A percentile compares a stretch with the other conserved stretches of the same genome.
Conservation (phyloP, 2,329 filamentous ascomycete genomes). For the Penicillium sp. region DNA sequence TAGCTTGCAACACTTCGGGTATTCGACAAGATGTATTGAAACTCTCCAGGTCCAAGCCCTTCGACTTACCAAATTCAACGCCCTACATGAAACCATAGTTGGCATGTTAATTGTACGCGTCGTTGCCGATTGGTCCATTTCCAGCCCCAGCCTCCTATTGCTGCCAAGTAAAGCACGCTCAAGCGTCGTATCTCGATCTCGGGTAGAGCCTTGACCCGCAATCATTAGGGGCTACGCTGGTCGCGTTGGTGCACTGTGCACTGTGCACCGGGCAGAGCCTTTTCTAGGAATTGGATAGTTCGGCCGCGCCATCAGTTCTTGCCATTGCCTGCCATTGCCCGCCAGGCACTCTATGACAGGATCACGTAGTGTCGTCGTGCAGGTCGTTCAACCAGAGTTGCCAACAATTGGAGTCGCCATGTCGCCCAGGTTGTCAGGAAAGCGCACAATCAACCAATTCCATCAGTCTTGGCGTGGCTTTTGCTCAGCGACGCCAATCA, state of each 20-base stretch:
- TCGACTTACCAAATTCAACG: neutral
- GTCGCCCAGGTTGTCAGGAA: neutral
- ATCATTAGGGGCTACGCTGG: neutral
- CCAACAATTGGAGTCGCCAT: neutral
- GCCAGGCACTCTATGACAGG: neutral
- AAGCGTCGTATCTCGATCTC: neutral
- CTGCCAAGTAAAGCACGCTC: neutral
- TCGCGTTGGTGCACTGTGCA: neutral
- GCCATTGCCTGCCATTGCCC: constrained; percentile 3
- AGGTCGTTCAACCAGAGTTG: neutral
- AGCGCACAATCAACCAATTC: neutral
- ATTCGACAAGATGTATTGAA: constrained; percentile 8
- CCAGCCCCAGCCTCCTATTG: neutral
- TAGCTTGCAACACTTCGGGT: constrained; percentile 5
- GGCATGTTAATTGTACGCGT: neutral
- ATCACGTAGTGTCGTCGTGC: neutral
- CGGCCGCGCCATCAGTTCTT: constrained; percentile 14
- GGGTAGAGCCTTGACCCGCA: neutral
- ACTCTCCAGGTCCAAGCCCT: neutral
- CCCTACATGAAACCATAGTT: neutral
- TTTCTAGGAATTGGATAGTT: neutral
- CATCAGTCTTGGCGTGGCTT: neutral
- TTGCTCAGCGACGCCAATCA: neutral
- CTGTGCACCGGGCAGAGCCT: constrained; percentile 1
- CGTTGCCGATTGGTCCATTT: neutral